Base-by-base conservation (phyloP, 805 yeast species). In the Saccharomyces paradoxus region DNA sequence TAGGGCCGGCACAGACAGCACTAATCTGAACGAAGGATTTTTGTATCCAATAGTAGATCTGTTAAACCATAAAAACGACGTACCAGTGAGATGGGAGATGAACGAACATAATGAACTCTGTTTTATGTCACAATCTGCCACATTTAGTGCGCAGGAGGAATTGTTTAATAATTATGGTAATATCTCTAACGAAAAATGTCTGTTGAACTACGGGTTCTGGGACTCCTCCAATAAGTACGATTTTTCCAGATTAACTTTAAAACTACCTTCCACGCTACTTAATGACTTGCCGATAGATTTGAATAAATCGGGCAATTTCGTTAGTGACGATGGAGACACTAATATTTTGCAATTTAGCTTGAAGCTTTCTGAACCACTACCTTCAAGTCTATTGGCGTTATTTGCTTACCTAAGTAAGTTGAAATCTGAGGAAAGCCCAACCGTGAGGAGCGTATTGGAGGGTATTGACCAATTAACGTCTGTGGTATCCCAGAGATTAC, bases 151-250 rank as follows among this genome's bases (percentile, higher is more conserved):
- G 1, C 79, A 79, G 1, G 66, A 70, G 2, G 86, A 89, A 64
- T 57, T 91, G 1, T 87, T 71, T 70, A 90, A 90, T 66, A 87
- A 88, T 68, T 90, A 91, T 68, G 97, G 97, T 1, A 82, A 87
- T 53, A 90, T 89, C 68, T 86, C 94, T 0, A 90, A 89, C 63
- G 95, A 87, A 58, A 96, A 89, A 59, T 69, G 90, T 28, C 68
- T 91, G 5, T 71, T 90, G 60, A 90, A 86, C 0, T 91, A 91
- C 67, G 97, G 97, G 0, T 91, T 91, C 69, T 50, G 83, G 2
- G 77, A 77, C 17, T 73, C 73, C 17, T 70, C 78, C 49, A 87
- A 86, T 60, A 71, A 72, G 9, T 81, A 81, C 37, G 92, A 87
- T 58, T 63, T 73, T 4, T 72, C 83, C 1, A 82, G 82, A 14